phyloP scores from a whole-genome alignment of 441 rosid genomes.

The Syzygium syzygioides region DNA sequence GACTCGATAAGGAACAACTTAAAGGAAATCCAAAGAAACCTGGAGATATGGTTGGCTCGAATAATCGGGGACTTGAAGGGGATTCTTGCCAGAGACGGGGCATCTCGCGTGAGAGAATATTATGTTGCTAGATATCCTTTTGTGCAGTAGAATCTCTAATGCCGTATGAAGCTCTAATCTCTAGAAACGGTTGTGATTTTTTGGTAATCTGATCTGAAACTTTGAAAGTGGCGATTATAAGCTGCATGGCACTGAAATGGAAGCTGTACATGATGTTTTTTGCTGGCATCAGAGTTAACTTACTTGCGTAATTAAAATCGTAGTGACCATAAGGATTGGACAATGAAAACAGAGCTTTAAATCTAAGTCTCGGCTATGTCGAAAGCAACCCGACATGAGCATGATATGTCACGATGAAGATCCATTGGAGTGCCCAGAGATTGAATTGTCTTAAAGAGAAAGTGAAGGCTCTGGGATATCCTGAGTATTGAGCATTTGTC shows the following conservation, averaged over 20 bases:
- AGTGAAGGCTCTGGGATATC: neutral
- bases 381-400: neutral
- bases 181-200: neutral
- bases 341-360: neutral
- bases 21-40: conserved; percentile 77
- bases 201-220: neutral
- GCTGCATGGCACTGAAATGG: neutral
- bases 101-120: conserved; percentile 54
- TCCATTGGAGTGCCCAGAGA: neutral
- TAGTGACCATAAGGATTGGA: neutral
- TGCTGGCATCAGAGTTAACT: neutral
- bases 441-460: neutral
- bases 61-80: conserved; percentile 90
- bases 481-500: neutral
- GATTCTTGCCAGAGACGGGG: conserved; percentile 70
- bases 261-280: neutral
- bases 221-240: neutral
- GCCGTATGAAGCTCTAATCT: neutral
- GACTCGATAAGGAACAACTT: conserved; percentile 75
- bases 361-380: neutral
- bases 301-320: neutral
- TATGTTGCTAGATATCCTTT: conserved; percentile 64
- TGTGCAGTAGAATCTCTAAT: conserved; percentile 41
- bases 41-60: conserved; percentile 91
- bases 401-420: neutral